These are phyloP conservation scores for Colletotrichum spaethianum DNA, from an alignment of 2,329 filamentous ascomycete genomes.

Conservation along the genomic window DNA sequence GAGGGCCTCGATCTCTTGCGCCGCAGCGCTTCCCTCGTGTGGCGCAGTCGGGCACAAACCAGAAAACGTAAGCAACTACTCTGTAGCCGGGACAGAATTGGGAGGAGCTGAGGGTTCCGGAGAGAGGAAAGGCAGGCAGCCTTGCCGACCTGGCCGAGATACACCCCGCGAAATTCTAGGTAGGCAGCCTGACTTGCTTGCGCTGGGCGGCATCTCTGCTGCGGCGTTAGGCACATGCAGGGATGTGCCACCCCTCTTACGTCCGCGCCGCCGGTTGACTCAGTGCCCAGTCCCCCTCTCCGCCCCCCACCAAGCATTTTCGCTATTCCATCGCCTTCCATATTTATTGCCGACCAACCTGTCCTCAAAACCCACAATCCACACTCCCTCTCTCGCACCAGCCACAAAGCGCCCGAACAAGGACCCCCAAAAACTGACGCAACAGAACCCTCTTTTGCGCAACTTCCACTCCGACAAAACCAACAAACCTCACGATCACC, in stretches of 20 bases:
- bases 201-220: slow-evolving; percentile 1
- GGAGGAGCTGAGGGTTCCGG: not conserved
- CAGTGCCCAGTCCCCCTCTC: slow-evolving; percentile 26
- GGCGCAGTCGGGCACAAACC: slow-evolving; percentile 24
- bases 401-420: slow-evolving; percentile 22
- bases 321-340: slow-evolving; percentile 48
- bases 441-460: slow-evolving; percentile 20
- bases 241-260: slow-evolving; percentile 31
- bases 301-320: slow-evolving; percentile 30
- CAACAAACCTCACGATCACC: slow-evolving; percentile 34
- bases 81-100: not conserved
- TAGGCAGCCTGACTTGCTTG: slow-evolving; percentile 1
- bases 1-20: not conserved
- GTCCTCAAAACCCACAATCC: slow-evolving; percentile 3
- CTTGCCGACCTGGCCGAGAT: not conserved
- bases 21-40: slow-evolving; percentile 18
- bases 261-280: slow-evolving; percentile 51
- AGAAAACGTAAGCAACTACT: not conserved
- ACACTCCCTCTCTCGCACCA: slow-evolving; percentile 20
- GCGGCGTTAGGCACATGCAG: slow-evolving; percentile 36
- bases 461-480: slow-evolving; percentile 14
- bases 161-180: slow-evolving; percentile 3
- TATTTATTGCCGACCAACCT: slow-evolving; percentile 34
- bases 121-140: not conserved
- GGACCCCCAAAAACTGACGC: slow-evolving; percentile 35